These are phyloP conservation scores for Tephrocybe sp. DNA, from an alignment of 768 basidiomycete genomes.

Conservation along the genomic window DNA sequence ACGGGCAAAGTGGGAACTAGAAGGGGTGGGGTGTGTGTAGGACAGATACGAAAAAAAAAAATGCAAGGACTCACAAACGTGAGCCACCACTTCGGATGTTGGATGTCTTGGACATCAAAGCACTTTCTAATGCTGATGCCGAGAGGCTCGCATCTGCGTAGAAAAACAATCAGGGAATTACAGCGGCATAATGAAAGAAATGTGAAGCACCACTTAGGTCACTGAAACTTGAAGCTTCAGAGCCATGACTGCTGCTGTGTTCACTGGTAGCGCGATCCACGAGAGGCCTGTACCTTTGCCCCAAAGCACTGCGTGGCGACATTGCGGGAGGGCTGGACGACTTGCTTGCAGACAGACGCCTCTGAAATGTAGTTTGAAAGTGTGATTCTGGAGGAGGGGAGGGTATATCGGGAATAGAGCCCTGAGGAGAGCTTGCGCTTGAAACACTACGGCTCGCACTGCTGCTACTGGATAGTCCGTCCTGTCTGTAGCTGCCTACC, in stretches of 20 bases:
- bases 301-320: slow-evolving; percentile 54
- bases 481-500: slow-evolving; percentile 34
- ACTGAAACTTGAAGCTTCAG: slow-evolving; percentile 81
- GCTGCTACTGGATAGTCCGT: slow-evolving; percentile 48
- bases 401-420: slow-evolving; percentile 81
- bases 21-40: slow-evolving; percentile 3
- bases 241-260: slow-evolving; percentile 63
- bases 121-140: slow-evolving; percentile 79
- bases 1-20: slow-evolving; percentile 37
- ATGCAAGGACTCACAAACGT: slow-evolving; percentile 55
- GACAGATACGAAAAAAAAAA: background rate
- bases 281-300: slow-evolving; percentile 47
- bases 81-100: slow-evolving; percentile 70
- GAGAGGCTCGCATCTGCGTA: slow-evolving; percentile 69
- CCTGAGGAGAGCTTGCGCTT: slow-evolving; percentile 70
- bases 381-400: slow-evolving; percentile 65
- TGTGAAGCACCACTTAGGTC: slow-evolving; percentile 69
- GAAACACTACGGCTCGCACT: slow-evolving; percentile 74
- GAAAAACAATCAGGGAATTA: background rate
- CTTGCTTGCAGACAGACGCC: slow-evolving; percentile 52
- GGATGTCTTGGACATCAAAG: slow-evolving; percentile 76
- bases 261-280: slow-evolving; percentile 47
- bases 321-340: slow-evolving; percentile 63
- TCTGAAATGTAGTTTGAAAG: slow-evolving; percentile 50
- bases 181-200: background rate